These are phyloP conservation scores for Naganishia friedmannii DNA, from an alignment of 768 basidiomycete genomes.

Conservation along the genomic window DNA sequence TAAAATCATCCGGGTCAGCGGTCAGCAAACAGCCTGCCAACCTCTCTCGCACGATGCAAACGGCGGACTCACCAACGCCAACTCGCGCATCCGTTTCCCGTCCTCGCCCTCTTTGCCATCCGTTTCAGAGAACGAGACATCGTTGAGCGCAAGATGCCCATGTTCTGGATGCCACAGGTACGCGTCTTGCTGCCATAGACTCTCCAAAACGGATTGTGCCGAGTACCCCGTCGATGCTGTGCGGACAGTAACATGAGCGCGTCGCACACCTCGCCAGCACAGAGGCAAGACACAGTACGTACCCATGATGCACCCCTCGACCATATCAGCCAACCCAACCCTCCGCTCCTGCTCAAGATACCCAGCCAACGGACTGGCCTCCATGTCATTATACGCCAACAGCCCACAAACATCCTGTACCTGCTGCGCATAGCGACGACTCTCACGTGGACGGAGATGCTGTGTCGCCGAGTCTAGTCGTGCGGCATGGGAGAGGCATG, in stretches of 20 bases:
- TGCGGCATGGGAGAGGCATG: slow-evolving; percentile 53
- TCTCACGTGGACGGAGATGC: slow-evolving; percentile 62
- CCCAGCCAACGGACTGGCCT: slow-evolving; percentile 67
- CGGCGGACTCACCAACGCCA: slow-evolving; percentile 10
- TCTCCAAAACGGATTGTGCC: slow-evolving; percentile 8
- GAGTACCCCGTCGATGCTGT: slow-evolving; percentile 4
- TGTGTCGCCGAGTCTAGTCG: slow-evolving; percentile 64
- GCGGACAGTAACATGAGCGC: background rate
- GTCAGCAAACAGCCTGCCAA: background rate
- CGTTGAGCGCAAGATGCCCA: slow-evolving; percentile 8
- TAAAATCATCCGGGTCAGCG: background rate
- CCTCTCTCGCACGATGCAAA: background rate
- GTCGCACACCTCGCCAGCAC: background rate
- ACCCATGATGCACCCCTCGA: slow-evolving; percentile 83
- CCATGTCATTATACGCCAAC: slow-evolving; percentile 78
- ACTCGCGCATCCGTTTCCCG: slow-evolving; percentile 15
- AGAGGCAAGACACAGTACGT: slow-evolving; percentile 9
- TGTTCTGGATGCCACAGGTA: slow-evolving; percentile 17
- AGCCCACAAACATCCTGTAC: slow-evolving; percentile 71
- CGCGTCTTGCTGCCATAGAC: slow-evolving; percentile 21
- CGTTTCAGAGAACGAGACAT: background rate
- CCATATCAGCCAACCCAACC: slow-evolving; percentile 78
- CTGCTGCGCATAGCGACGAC: slow-evolving; percentile 65
- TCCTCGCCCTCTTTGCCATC: background rate
- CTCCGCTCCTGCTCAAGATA: slow-evolving; percentile 76